These are phyloP conservation scores for Zhuliangozyma blackwelliae DNA, from an alignment of 1,139 yeast genomes.

Conservation along the genomic window DNA sequence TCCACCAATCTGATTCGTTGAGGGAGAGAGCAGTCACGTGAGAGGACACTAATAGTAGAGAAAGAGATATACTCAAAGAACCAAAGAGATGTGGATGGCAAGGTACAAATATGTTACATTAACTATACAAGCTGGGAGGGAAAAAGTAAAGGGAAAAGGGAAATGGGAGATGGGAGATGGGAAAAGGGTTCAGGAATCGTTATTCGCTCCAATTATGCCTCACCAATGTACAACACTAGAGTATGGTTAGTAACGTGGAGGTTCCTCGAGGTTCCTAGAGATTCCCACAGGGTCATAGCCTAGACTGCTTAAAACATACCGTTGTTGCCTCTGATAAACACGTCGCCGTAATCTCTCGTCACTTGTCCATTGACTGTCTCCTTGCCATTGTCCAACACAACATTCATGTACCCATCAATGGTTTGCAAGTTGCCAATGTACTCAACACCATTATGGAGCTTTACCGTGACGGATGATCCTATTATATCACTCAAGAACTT, in stretches of 20 bases:
- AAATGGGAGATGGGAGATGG: too few relatives aligned
- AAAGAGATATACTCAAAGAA: too few relatives aligned
- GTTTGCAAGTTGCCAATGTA: constrained; percentile 75
- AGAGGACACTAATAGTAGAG: too few relatives aligned
- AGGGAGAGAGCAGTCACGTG: too few relatives aligned
- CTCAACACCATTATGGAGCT: constrained; percentile 81
- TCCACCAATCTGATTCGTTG: too few relatives aligned
- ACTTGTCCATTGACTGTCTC: constrained; percentile 59
- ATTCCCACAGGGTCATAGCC: too few relatives aligned
- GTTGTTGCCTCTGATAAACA: constrained; percentile 90
- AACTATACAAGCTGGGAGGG: too few relatives aligned
- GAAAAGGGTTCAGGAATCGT: too few relatives aligned
- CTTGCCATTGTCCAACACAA: constrained; percentile 73
- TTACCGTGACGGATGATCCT: constrained; percentile 77
- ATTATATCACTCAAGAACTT: constrained; percentile 74
- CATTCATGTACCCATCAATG: constrained; percentile 96
- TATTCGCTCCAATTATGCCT: constrained; percentile 19
- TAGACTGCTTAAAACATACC: constrained; percentile 45
- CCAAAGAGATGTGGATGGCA: too few relatives aligned
- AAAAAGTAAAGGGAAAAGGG: too few relatives aligned
- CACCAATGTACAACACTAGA: constrained; percentile 45
- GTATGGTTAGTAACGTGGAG: not conserved
- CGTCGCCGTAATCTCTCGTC: constrained; percentile 70
- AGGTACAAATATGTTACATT: too few relatives aligned
- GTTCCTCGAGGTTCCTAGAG: too few relatives aligned